Percentiles rank a stretch among this genome's conserved stretches.
Evolutionary conservation across 2,329 filamentous ascomycete genomes (phyloP).

Genomic region (Camillea tinctor): DNA sequence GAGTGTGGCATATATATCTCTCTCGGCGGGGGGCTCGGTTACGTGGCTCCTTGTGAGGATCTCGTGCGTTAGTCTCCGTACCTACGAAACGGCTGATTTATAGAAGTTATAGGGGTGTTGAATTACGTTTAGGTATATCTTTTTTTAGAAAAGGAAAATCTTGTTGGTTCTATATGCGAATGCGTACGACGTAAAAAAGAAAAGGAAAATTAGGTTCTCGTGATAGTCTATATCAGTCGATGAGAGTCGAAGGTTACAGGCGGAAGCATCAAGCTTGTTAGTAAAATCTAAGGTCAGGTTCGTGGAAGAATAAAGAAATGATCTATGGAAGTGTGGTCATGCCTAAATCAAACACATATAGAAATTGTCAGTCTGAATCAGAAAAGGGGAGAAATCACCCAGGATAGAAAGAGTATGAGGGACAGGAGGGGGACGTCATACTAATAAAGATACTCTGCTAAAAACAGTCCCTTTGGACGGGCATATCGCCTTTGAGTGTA

Average conservation of each 20-base stretch:
- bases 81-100: no score
- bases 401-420: not conserved
- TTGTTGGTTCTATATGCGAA: not conserved
- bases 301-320: not conserved
- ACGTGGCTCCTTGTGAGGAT: not conserved
- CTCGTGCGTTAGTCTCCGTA: not conserved
- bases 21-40: not conserved
- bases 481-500: not conserved
- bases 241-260: not conserved
- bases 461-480: not conserved
- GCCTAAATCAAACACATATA: not conserved
- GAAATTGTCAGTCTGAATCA: not conserved
- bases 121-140: no score
- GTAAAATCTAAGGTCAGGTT: not conserved
- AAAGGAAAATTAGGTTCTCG: not conserved
- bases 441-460: not conserved
- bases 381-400: not conserved
- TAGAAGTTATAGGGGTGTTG: no score
- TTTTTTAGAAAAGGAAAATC: no score
- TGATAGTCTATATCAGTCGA: not conserved
- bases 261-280: not conserved
- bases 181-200: not conserved
- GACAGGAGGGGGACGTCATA: not conserved
- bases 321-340: not conserved
- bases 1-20: constrained; percentile 8